These are phyloP conservation scores for Aspergillus avenaceus DNA, from an alignment of 495 filamentous ascomycete species.

Conservation along the genomic window DNA sequence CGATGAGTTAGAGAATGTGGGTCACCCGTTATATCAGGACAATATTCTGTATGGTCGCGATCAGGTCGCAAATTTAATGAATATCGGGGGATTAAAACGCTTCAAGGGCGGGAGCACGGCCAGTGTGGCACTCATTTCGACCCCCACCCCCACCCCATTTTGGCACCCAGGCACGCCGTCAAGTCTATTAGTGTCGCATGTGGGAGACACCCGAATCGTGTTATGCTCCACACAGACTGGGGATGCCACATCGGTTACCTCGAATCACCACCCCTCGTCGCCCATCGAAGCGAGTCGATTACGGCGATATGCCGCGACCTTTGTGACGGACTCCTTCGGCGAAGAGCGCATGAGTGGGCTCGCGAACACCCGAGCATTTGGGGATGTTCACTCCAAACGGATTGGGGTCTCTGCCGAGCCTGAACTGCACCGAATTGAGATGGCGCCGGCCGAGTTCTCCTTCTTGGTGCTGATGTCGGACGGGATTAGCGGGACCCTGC, in stretches of 20 bases:
- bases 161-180: conserved; percentile 87
- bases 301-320: conserved; percentile 77
- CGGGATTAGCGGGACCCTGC: conserved; percentile 76
- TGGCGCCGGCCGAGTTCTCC: conserved; percentile 74
- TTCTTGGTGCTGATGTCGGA: conserved; percentile 88
- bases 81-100: conserved; percentile 65
- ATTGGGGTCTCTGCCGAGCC: conserved; percentile 93
- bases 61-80: conserved; percentile 44
- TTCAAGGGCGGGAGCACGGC: conserved; percentile 93
- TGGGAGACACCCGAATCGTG: conserved; percentile 87
- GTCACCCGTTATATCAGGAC: conserved; percentile 72
- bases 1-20: conserved; percentile 62
- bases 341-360: conserved; percentile 93
- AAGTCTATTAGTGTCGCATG: conserved; percentile 82
- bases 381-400: conserved; percentile 85
- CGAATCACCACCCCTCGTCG: conserved; percentile 84
- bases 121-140: conserved; percentile 83
- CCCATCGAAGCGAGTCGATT: conserved; percentile 79
- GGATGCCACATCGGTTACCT: conserved; percentile 72
- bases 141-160: conserved; percentile 84
- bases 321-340: conserved; percentile 93
- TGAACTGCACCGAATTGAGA: conserved; percentile 69
- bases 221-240: conserved; percentile 80
- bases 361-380: conserved; percentile 91
- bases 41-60: conserved; percentile 69